Conservation (phyloP, 1,284 basidiomycete species). For the Naganishia albida region DNA sequence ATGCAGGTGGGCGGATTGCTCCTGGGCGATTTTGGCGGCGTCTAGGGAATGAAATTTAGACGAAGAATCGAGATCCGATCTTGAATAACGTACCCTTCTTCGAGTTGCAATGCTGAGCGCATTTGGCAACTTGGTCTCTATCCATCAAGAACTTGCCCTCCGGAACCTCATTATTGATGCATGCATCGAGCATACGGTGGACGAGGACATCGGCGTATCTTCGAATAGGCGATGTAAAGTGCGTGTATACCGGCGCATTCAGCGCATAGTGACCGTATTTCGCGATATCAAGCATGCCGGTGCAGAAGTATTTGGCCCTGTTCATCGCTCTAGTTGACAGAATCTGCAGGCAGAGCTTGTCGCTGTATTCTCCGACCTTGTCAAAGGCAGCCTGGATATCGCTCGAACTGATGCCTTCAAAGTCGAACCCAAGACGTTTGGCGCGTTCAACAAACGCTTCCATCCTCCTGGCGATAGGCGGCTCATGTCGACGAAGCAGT, state of each 20-base stretch:
- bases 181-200: slow-evolving; percentile 94
- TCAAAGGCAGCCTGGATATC: slow-evolving; percentile 82
- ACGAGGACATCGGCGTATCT: slow-evolving; percentile 88
- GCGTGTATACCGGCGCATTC: slow-evolving; percentile 89
- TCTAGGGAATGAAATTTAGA: slow-evolving; percentile 32
- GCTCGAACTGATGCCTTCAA: slow-evolving; percentile 78
- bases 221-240: slow-evolving; percentile 92
- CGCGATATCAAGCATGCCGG: slow-evolving; percentile 98
- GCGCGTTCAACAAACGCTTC: slow-evolving; percentile 77
- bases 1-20: slow-evolving; percentile 93
- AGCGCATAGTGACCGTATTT: slow-evolving; percentile 95
- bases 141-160: slow-evolving; percentile 95
- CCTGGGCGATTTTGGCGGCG: slow-evolving; percentile 80
- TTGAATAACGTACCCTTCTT: slow-evolving; percentile 55
- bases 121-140: slow-evolving; percentile 92
- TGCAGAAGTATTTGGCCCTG: slow-evolving; percentile 95
- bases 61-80: not conserved
- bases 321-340: slow-evolving; percentile 86
- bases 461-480: slow-evolving; percentile 83
- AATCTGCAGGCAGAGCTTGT: slow-evolving; percentile 72
- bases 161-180: slow-evolving; percentile 62
- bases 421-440: slow-evolving; percentile 74
- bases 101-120: slow-evolving; percentile 97
- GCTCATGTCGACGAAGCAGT: slow-evolving; percentile 88
- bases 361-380: slow-evolving; percentile 69